Evolutionary conservation across 2,329 filamentous ascomycete genomes (phyloP).

Genomic region (Bipolaris zeicola): DNA sequence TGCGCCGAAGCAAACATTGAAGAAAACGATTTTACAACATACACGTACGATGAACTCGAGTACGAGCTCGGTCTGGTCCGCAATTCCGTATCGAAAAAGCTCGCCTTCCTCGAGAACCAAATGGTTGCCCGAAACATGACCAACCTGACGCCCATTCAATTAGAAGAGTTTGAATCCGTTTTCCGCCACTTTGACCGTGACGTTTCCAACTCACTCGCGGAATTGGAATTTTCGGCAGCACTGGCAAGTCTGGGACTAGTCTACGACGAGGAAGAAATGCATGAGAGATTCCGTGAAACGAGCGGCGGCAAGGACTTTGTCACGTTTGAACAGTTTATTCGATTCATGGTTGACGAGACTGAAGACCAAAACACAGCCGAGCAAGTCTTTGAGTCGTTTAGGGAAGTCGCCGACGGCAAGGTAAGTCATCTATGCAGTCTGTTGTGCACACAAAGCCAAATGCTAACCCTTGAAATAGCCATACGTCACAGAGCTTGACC

Average conservation of each 20-base stretch:
- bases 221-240: conserved; percentile 94
- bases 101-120: conserved; percentile 96
- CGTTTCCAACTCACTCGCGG: conserved; percentile 83
- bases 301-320: conserved; percentile 79
- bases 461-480: conserved; percentile 56
- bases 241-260: conserved; percentile 93
- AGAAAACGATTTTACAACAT: conserved; percentile 99
- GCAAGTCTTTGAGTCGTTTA: conserved; percentile 97
- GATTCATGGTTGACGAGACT: conserved; percentile 98
- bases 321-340: conserved; percentile 97
- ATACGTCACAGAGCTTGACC: conserved; percentile 96
- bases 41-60: conserved; percentile 93
- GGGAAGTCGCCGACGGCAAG: conserved; percentile 96
- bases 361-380: conserved; percentile 99
- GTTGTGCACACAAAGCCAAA: background rate
- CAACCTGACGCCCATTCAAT: conserved; percentile 94
- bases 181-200: conserved; percentile 98
- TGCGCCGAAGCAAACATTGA: conserved; percentile 97
- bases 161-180: conserved; percentile 98
- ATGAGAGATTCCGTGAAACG: conserved; percentile 89
- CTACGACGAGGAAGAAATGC: conserved; percentile 98
- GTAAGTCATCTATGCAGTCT: conserved; percentile 46
- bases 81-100: conserved; percentile 91
- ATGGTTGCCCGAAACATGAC: conserved; percentile 99
- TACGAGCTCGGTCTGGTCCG: conserved; percentile 94